phyloP scores from a whole-genome alignment of 176 grass and related monocot species.

The Triticum dicoccoides region DNA sequence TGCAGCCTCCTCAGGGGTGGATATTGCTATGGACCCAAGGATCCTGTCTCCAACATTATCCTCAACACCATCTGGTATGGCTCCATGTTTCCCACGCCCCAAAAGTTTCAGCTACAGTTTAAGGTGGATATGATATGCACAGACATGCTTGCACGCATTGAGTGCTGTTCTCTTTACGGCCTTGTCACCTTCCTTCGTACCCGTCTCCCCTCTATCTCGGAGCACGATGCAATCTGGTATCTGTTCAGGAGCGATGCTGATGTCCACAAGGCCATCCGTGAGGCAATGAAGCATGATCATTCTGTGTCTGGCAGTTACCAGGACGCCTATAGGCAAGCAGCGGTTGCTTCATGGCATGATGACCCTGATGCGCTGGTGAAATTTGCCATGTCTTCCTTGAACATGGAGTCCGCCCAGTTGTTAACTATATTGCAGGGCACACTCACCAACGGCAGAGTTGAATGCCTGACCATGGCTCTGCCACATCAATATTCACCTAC shows the following conservation, averaged over 20 bases:
- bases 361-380: not conserved
- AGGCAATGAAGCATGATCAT: not conserved
- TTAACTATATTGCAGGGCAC: not conserved
- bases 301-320: not conserved
- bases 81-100: not conserved
- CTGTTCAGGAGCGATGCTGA: not conserved
- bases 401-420: not conserved
- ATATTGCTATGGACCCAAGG: not conserved
- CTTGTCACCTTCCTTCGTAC: not conserved
- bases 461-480: not conserved
- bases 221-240: not conserved
- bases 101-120: not conserved
- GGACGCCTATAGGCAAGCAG: not conserved
- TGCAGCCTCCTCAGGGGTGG: not conserved
- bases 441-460: not conserved
- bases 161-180: not conserved
- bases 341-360: not conserved
- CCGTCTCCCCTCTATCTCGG: not conserved
- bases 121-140: conserved; percentile 13
- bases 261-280: not conserved
- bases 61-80: conserved; percentile 21
- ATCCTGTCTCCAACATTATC: conserved; percentile 19
- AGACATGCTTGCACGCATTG: not conserved
- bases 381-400: not conserved
- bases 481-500: not conserved